Base-by-base conservation (phyloP, 108 stramenopile genomes). In the Aurantiochytrium sp. region DNA sequence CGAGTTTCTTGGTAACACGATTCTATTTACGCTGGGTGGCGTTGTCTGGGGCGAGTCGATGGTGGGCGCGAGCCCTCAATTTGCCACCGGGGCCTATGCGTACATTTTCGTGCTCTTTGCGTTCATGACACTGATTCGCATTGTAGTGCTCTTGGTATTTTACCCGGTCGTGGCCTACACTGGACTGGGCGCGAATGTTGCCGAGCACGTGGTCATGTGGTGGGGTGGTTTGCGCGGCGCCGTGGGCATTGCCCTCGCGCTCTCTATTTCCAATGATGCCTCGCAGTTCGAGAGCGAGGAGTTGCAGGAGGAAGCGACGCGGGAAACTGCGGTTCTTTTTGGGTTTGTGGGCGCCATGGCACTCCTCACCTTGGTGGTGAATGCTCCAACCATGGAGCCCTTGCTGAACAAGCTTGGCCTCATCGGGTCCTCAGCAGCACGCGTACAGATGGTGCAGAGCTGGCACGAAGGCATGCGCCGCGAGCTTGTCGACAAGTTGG, bases 11-110 rank as follows among this genome's bases (percentile, higher is more conserved):
- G 90, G 96, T 44, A 97, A 98, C 89, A 97, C 98, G 10, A 64
- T 96, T 5, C 90, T 98, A 4, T 98, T 98, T 89, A 93, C 95
- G 51, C 87, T 98, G 23, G 97, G 96, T 44, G 97, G 97, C 23
- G 59, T 94, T 47, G 93, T 96, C 21, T 96, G 95, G 95, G 96
- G 96, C 57, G 60, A 88, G n/a, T 89, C 94, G 58, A 89, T 95
- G 69, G 89, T 29, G 42, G 44, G 16, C 28, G 71, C 73, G 83
- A 72, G 93, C 92, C 42, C 89, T 1, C 60, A 45, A 45, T 95
- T 95, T 60, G 76, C 59, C 23, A 87, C 69, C n/a, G 91, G 29
- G 21, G 96, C 96, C 60, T 93, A 90, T 55, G 91, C 88, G 35
- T 94, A 91, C 64, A 71, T 94, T 53, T 16, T 93, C 6, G 12